Evolutionary conservation across 495 filamentous ascomycete species (phyloP).

Genomic region (Pyrenula aspistea): DNA sequence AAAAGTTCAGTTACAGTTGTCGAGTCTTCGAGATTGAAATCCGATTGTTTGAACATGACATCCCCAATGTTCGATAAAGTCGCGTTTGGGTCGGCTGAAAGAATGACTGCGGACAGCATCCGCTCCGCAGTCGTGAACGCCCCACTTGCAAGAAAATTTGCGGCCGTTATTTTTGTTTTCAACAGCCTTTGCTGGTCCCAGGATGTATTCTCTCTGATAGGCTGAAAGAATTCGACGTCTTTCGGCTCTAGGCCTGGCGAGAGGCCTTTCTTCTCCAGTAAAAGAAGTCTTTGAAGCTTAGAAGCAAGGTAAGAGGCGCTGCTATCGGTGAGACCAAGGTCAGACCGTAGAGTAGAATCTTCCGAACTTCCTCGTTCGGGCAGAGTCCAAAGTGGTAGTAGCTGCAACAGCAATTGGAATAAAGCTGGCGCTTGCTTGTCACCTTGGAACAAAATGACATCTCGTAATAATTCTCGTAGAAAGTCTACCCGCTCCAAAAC

Average conservation of each 20-base stretch:
- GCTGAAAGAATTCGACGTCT: slow-evolving; percentile 65
- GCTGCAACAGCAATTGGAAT: slow-evolving; percentile 73
- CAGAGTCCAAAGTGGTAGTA: slow-evolving; percentile 58
- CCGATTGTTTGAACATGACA: slow-evolving; percentile 68
- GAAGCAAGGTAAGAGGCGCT: slow-evolving; percentile 65
- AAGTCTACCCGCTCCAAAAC: slow-evolving; percentile 52
- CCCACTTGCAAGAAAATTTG: slow-evolving; percentile 67
- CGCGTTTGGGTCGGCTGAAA: slow-evolving; percentile 59
- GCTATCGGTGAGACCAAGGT: slow-evolving; percentile 50
- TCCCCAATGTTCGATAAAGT: slow-evolving; percentile 70
- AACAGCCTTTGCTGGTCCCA: slow-evolving; percentile 41
- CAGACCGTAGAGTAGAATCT: slow-evolving; percentile 53
- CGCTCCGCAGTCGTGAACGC: slow-evolving; percentile 70
- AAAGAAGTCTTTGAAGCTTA: slow-evolving; percentile 71
- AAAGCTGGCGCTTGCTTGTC: slow-evolving; percentile 54
- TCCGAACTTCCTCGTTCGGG: slow-evolving; percentile 68
- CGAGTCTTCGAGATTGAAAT: slow-evolving; percentile 56
- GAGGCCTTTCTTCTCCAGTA: slow-evolving; percentile 28
- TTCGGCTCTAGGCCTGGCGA: slow-evolving; percentile 52
- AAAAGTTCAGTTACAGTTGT: slow-evolving; percentile 51
- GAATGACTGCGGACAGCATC: slow-evolving; percentile 73
- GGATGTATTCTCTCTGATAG: slow-evolving; percentile 50
- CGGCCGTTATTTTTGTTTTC: slow-evolving; percentile 53
- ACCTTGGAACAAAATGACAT: slow-evolving; percentile 54
- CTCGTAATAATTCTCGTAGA: slow-evolving; percentile 58